A percentile compares a stretch with the other conserved stretches of the same genome.
These are phyloP conservation scores for Mucuna pruriens DNA, from an alignment of 306 rosid genomes.

Conservation along the genomic window DNA sequence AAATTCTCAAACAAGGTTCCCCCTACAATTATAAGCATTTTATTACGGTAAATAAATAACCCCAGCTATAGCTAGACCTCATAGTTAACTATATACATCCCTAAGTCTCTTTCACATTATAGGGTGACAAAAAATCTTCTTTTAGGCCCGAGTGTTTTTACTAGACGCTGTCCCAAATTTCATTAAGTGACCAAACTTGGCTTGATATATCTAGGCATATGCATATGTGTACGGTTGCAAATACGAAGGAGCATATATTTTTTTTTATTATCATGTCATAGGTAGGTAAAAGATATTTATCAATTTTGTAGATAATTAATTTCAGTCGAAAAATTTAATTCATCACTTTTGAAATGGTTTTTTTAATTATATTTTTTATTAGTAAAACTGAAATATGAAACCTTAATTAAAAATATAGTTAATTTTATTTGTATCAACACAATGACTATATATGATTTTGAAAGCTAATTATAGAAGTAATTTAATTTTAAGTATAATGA, in stretches of 20 bases:
- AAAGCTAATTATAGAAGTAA: background rate
- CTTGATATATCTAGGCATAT: background rate
- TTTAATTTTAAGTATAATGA: background rate
- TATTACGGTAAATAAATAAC: background rate
- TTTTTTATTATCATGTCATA: no score
- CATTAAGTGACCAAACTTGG: background rate
- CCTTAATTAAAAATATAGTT: no score
- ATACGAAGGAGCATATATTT: background rate
- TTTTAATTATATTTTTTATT: no score
- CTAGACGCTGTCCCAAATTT: background rate
- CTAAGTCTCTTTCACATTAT: background rate
- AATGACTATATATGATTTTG: no score
- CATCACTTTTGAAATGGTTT: no score
- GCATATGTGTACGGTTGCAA: background rate
- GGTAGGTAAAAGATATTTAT: no score
- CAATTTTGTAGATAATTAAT: no score
- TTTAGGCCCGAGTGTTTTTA: background rate
- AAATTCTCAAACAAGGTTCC: background rate
- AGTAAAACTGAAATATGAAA: no score
- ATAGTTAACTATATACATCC: background rate
- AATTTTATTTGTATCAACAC: no score
- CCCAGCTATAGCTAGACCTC: background rate
- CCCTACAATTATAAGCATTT: background rate
- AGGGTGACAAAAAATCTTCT: background rate
- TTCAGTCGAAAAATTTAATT: no score